These are phyloP conservation scores for Parachaetomium inaequale DNA, from an alignment of 495 filamentous ascomycete genomes.

Conservation along the genomic window DNA sequence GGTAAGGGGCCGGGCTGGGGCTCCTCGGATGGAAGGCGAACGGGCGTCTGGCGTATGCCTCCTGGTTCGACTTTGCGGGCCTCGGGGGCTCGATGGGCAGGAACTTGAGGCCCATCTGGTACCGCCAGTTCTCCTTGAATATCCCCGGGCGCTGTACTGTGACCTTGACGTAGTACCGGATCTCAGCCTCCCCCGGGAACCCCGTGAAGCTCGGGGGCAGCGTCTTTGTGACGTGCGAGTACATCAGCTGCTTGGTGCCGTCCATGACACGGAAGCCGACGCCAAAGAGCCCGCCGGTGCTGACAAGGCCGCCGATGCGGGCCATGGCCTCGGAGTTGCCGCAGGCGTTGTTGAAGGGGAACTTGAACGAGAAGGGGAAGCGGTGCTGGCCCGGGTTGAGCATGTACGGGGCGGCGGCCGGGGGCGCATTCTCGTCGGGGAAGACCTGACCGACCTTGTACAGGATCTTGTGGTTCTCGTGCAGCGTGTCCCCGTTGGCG, in stretches of 20 bases:
- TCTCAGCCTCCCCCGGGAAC: slow-evolving; percentile 78
- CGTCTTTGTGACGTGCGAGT: slow-evolving; percentile 74
- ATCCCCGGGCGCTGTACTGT: slow-evolving; percentile 79
- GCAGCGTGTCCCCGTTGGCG: slow-evolving; percentile 36
- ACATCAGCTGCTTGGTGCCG: slow-evolving; percentile 49
- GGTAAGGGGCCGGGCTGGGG: slow-evolving; percentile 18
- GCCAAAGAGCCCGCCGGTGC: slow-evolving; percentile 39
- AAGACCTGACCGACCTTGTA: slow-evolving; percentile 77
- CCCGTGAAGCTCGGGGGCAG: slow-evolving; percentile 83
- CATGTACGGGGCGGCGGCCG: slow-evolving; percentile 60
- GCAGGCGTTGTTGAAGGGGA: slow-evolving; percentile 92
- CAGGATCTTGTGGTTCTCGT: slow-evolving; percentile 57
- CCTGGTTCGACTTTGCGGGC: slow-evolving; percentile 60
- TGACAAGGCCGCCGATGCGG: slow-evolving; percentile 42
- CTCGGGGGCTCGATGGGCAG: slow-evolving; percentile 88
- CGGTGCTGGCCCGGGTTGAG: slow-evolving; percentile 75
- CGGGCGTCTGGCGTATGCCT: slow-evolving; percentile 77
- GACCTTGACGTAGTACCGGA: slow-evolving; percentile 88
- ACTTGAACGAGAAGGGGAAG: slow-evolving; percentile 89
- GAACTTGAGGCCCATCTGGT: slow-evolving; percentile 65
- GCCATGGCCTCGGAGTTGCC: slow-evolving; percentile 48
- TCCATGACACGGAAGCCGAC: slow-evolving; percentile 50
- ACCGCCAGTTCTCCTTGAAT: slow-evolving; percentile 80
- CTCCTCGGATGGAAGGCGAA: slow-evolving; percentile 63
- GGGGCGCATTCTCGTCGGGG: slow-evolving; percentile 59